Conservation (phyloP, 1,284 basidiomycete species). For the Pseudozyma pruni region DNA sequence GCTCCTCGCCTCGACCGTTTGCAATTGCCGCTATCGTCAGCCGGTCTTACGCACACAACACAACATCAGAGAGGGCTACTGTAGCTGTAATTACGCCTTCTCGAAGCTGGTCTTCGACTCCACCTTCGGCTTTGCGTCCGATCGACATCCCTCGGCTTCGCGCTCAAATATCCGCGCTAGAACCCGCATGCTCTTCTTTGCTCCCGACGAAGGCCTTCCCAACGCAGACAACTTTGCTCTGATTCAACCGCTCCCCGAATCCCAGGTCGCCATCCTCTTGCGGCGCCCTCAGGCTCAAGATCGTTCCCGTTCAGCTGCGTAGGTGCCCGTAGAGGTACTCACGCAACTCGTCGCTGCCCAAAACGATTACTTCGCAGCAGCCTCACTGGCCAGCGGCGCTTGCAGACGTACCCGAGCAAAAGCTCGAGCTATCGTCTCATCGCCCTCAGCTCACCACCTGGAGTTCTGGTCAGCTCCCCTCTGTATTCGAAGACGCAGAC, state of each 20-base stretch:
- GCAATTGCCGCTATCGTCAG: too few species aligned
- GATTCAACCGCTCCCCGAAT: too few species aligned
- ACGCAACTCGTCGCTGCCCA: constrained; percentile 24
- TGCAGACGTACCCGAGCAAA: constrained; percentile 17
- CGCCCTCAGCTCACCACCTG: constrained; percentile 7
- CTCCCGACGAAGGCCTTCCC: too few species aligned
- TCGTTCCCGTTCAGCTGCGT: too few species aligned
- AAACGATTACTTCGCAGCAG: constrained; percentile 39
- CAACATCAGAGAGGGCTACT: too few species aligned
- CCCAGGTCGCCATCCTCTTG: too few species aligned
- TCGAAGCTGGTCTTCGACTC: constrained; percentile 37
- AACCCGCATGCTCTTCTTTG: too few species aligned
- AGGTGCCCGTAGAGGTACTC: constrained; percentile 21
- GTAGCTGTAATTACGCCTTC: not conserved
- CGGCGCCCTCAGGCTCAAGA: too few species aligned
- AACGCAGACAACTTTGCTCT: too few species aligned
- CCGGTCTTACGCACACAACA: not conserved
- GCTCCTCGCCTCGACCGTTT: too few species aligned
- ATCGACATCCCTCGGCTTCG: not conserved
- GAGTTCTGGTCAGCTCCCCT: constrained; percentile 27
- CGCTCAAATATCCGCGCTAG: too few species aligned
- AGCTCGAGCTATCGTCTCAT: constrained; percentile 1
- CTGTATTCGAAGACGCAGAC: constrained; percentile 34
- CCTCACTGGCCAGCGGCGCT: constrained; percentile 32
- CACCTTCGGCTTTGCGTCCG: not conserved